Evolutionary conservation across 345 rosid genomes (phyloP), one percentile per base, ranked within the genome.

Genomic region (Syzygium grande): DNA sequence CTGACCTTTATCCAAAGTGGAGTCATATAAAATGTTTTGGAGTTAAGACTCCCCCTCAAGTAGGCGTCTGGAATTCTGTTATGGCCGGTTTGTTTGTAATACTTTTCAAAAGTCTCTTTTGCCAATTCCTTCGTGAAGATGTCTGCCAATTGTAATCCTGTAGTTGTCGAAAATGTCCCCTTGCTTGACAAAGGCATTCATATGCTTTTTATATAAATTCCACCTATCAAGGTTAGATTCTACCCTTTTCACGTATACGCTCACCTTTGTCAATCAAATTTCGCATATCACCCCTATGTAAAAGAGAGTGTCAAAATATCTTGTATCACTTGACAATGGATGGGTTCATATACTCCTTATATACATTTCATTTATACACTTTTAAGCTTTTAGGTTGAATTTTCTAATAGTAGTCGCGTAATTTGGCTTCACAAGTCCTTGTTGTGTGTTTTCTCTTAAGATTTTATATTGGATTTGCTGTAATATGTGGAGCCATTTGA

Each of bases 331-430:
- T 43, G 46, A 43, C 5, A 43, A 43, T 43, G 7, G 46, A 43
- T 43, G 46, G 46, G 1, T 5, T 43, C 46, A 43, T 43, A 43
- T 43, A 43, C 46, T 58, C 29, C 23, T 23, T 58, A 58, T 58
- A 27, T 58, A 58, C 3, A 23, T 23, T 53, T 21, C 56, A 53
- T 56, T 2, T 23, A 0, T 23, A 10, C 7, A 1, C 65, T 58
- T 11, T 58, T 11, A 58, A 58, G 0, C 5, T 58, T 58, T 23
- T 9, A 4, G 1, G 11, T 58, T 25, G 15, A 5, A 11, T 58
- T 11, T 58, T 4, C 0, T 3, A 25, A 58, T 12, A 25, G 11
- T 9, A 58, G 0, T 25, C 7, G 0, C 7, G 1, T 58, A 2
- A 3, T 30, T 58, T 58, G 65, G 15, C 29, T 58, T 58, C 7